phyloP scores from a whole-genome alignment of 345 rosid species.

The Camelina neglecta region DNA sequence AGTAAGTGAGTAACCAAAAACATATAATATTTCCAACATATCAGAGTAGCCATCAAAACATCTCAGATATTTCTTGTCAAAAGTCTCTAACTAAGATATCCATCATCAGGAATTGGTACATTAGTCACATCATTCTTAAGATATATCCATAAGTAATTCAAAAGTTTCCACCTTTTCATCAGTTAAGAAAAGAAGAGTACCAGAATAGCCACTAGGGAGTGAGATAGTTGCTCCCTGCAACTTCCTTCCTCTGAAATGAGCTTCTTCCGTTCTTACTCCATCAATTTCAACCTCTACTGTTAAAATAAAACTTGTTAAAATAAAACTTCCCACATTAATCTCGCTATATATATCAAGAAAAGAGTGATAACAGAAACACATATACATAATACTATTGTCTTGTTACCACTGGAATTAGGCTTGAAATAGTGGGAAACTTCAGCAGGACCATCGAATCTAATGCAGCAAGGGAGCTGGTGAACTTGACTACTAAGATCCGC shows the following conservation, averaged over 20 bases:
- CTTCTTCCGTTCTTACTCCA: slow-evolving; percentile 69
- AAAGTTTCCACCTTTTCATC: not conserved
- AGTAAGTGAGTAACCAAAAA: not conserved
- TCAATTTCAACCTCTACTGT: slow-evolving; percentile 61
- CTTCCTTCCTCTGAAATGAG: slow-evolving; percentile 88
- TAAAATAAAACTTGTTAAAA: not conserved
- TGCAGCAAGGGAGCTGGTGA: slow-evolving; percentile 86
- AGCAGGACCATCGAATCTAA: slow-evolving; percentile 73
- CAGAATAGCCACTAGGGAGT: slow-evolving; percentile 72
- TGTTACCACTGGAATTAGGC: slow-evolving; percentile 65
- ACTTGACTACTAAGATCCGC: slow-evolving; percentile 59
- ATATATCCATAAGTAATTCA: not conserved
- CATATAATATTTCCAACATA: not conserved
- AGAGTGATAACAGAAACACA: slow-evolving; percentile 10
- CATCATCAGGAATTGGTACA: not conserved
- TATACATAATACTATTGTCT: not conserved
- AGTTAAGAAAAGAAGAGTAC: slow-evolving; percentile 42
- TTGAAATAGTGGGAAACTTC: slow-evolving; percentile 79
- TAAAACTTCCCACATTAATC: slow-evolving; percentile 2
- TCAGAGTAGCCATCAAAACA: slow-evolving; percentile 1
- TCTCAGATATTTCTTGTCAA: not conserved
- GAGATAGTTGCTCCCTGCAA: slow-evolving; percentile 70
- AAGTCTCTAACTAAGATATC: not conserved
- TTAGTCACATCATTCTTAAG: not conserved
- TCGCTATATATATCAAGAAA: not conserved